Base-by-base conservation (phyloP, 371 early-diverging fungal species). In the Mucor lusitanicus region DNA sequence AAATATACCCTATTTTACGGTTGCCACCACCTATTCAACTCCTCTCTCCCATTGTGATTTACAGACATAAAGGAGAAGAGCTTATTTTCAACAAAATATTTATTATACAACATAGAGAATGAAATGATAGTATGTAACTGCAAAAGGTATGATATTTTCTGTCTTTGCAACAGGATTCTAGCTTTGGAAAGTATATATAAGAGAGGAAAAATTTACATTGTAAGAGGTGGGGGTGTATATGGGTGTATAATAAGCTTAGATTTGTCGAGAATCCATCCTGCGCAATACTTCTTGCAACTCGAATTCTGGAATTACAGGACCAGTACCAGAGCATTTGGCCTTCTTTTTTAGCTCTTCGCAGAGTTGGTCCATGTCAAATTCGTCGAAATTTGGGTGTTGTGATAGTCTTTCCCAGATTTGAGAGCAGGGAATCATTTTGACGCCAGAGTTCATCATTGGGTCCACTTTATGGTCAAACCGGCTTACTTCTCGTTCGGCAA, bases 321-420 rank as follows among this genome's bases (percentile, higher is more conserved):
- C 87, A 61, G 80, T 76, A 25, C 85, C 87, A 27, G 87, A 84
- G 61, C 85, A 87, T 65, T 73, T 82, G 9, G 87, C 85, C 70
- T 84, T 85, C n/a, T 75, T 60, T 60, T 85, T 85, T 37, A 87
- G 63, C 58, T 83, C 80, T 40, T 68, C 66, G 23, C 87, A 87
- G 21, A 87, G 62, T 25, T 68, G 62, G 17, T 70, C 69, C 30
- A 78, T 61, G 44, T 75, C 71, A 2, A 79, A 77, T 55, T 83
- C 84, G 50, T 87, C 87, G 66, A 85, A 81, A 27, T 78, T 81
- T 27, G 87, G 87, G 58, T 87, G 87, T 67, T 85, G 77, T 42
- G 82, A 77, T 61, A 87, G 54, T 3, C 76, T 68, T 65, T 85
- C 85, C 87, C 87, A 87, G n/a, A 77, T 82, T 57, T 84, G 75